Conservation (phyloP, 2,329 filamentous ascomycete genomes). For the Raffaelea ambrosiae region DNA sequence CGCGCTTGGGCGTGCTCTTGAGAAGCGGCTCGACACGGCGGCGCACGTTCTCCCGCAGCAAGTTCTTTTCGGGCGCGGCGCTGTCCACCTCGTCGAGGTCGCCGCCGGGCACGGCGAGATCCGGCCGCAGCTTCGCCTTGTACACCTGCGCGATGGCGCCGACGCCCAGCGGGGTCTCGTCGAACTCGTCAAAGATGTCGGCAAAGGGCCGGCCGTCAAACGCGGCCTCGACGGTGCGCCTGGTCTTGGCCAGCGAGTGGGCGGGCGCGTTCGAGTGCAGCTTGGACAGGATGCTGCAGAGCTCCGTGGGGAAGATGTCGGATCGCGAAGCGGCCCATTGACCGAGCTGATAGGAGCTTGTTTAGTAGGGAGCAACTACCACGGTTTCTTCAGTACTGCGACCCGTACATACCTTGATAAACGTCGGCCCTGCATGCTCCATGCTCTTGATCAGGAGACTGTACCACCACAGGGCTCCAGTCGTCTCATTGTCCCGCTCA, state of each 20-base stretch:
- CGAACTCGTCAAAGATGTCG: slow-evolving; percentile 93
- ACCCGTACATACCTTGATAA: slow-evolving; percentile 78
- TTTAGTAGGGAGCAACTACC: neutral
- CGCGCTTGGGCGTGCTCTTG: slow-evolving; percentile 75
- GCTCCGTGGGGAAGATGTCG: slow-evolving; percentile 88
- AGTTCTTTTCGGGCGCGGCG: slow-evolving; percentile 17
- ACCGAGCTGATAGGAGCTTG: slow-evolving; percentile 52
- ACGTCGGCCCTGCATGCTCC: slow-evolving; percentile 89
- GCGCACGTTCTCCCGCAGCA: slow-evolving; percentile 62
- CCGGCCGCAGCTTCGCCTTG: slow-evolving; percentile 81
- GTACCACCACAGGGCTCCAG: slow-evolving; percentile 92
- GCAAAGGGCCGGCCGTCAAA: slow-evolving; percentile 75
- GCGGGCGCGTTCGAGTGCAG: slow-evolving; percentile 92
- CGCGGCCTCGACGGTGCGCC: slow-evolving; percentile 67
- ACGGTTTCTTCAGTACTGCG: slow-evolving; percentile 1
- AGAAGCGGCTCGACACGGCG: slow-evolving; percentile 79
- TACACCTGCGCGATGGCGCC: slow-evolving; percentile 98
- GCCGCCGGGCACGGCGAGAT: slow-evolving; percentile 57
- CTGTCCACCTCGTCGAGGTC: slow-evolving; percentile 35
- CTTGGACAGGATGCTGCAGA: slow-evolving; percentile 90
- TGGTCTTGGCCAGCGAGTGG: slow-evolving; percentile 74
- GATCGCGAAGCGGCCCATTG: slow-evolving; percentile 97
- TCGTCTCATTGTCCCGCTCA: slow-evolving; percentile 63
- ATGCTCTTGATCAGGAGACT: slow-evolving; percentile 76
- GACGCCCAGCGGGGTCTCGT: slow-evolving; percentile 81